phyloP scores from a whole-genome alignment of 1,284 basidiomycete genomes.

The Pholiota adiposa region DNA sequence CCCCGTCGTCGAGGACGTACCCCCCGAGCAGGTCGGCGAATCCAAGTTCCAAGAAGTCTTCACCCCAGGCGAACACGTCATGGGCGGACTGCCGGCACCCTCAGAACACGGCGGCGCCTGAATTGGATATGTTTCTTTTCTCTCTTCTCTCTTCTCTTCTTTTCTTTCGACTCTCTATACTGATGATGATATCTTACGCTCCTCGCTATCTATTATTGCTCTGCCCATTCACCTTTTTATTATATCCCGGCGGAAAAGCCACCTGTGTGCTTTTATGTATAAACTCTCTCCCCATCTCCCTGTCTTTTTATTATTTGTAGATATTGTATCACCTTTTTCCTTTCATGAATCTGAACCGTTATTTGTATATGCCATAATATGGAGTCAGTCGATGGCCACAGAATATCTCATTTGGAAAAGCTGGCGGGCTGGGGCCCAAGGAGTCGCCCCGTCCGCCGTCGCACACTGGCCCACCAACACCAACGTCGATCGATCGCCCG shows the following conservation, averaged over 20 bases:
- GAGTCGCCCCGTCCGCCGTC: no score
- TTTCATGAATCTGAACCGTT: no score
- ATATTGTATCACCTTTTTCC: neutral
- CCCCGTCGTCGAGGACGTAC: neutral
- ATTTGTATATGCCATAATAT: neutral
- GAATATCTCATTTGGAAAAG: no score
- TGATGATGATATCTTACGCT: neutral
- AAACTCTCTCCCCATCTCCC: neutral
- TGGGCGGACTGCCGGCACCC: constrained; percentile 18
- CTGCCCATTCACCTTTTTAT: neutral
- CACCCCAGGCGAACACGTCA: constrained; percentile 24
- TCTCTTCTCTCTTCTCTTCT: neutral
- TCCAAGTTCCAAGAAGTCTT: constrained; percentile 32
- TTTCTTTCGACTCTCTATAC: neutral
- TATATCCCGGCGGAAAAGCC: neutral
- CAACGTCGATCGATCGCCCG: no score
- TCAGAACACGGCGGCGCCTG: constrained; percentile 2
- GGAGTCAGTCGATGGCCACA: no score
- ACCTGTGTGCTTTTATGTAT: neutral
- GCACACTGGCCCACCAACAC: no score
- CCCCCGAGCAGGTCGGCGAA: neutral
- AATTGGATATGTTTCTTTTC: neutral
- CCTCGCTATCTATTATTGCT: neutral
- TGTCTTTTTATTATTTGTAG: neutral
- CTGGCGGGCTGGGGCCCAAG: no score